Conservation (phyloP, 139 green algal species). For the Chlorella sp. region DNA sequence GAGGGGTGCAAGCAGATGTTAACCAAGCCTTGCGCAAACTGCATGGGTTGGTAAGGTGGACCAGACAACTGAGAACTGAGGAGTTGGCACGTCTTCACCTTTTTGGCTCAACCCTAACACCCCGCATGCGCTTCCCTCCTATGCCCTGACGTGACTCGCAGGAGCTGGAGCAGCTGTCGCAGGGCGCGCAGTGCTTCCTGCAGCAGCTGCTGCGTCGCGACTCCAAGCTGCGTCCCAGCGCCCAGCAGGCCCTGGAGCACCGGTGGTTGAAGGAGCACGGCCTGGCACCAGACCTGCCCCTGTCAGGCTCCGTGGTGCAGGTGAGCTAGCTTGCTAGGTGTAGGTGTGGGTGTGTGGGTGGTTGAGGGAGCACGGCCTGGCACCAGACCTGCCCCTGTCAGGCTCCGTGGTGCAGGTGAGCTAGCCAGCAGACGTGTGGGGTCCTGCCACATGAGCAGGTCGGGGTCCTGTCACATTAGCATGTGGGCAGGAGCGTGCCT, state of each 20-base stretch:
- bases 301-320: constrained; percentile 61
- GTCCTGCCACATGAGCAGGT: background rate
- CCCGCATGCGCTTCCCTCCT: too few species aligned
- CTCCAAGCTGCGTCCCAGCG: constrained; percentile 52
- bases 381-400: constrained; percentile 32
- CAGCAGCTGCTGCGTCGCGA: constrained; percentile 59
- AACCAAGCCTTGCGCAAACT: too few species aligned
- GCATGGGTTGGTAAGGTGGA: too few species aligned
- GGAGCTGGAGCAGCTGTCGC: constrained; percentile 36
- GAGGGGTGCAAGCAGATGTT: too few species aligned
- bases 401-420: constrained; percentile 61
- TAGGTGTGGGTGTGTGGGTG: constrained; percentile 63
- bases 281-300: constrained; percentile 27
- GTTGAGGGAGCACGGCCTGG: constrained; percentile 37
- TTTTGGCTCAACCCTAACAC: too few species aligned
- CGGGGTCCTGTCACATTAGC: too few species aligned
- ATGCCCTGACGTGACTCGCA: too few species aligned
- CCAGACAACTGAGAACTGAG: too few species aligned
- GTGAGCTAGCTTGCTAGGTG: constrained; percentile 1
- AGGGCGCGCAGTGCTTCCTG: constrained; percentile 33
- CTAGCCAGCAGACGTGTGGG: background rate
- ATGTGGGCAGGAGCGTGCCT: too few species aligned
- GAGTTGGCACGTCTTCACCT: too few species aligned
- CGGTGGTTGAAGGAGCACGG: constrained; percentile 49
- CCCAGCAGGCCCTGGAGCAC: constrained; percentile 61